phyloP scores from a whole-genome alignment of 2,329 filamentous ascomycete genomes.

The Paracamarosporium sp. region DNA sequence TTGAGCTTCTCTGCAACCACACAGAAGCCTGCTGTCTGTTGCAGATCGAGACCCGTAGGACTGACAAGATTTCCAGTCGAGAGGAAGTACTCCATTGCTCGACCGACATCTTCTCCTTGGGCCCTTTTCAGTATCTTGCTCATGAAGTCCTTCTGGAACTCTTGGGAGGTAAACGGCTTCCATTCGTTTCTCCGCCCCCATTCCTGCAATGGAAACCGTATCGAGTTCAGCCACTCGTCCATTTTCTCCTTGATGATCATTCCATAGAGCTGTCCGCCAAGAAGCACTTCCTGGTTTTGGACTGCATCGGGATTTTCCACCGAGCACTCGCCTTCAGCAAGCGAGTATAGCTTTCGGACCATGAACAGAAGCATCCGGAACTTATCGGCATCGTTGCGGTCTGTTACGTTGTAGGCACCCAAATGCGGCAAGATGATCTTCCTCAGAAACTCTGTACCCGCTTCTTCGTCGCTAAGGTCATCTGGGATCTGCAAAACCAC shows the following conservation, averaged over 20 bases:
- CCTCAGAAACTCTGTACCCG: conserved; percentile 87
- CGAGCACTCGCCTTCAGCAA: conserved; percentile 90
- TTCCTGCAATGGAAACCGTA: conserved; percentile 60
- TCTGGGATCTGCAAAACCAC: conserved; percentile 84
- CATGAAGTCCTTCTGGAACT: conserved; percentile 80
- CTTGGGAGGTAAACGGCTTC: conserved; percentile 72
- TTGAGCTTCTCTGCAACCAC: conserved; percentile 99
- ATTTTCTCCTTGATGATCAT: conserved; percentile 95
- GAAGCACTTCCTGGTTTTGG: conserved; percentile 92
- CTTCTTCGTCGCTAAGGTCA: conserved; percentile 85
- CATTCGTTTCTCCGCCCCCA: conserved; percentile 61
- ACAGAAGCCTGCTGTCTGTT: conserved; percentile 93
- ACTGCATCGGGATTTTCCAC: conserved; percentile 96
- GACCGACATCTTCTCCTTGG: conserved; percentile 82
- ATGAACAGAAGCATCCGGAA: conserved; percentile 95
- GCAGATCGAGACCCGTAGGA: conserved; percentile 89
- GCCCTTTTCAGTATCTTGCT: conserved; percentile 78
- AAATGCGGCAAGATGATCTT: conserved; percentile 92
- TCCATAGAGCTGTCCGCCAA: conserved; percentile 92
- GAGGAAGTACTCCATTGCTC: conserved; percentile 90
- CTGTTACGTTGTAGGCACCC: conserved; percentile 82
- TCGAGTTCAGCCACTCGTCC: conserved; percentile 84
- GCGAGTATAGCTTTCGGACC: conserved; percentile 91
- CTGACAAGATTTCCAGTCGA: conserved; percentile 94
- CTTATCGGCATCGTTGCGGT: conserved; percentile 86